Evolutionary conservation across 148 eudicot species (phyloP), one percentile per base, ranked within the genome.

Genomic region (Fagopyrum homotropicum): DNA sequence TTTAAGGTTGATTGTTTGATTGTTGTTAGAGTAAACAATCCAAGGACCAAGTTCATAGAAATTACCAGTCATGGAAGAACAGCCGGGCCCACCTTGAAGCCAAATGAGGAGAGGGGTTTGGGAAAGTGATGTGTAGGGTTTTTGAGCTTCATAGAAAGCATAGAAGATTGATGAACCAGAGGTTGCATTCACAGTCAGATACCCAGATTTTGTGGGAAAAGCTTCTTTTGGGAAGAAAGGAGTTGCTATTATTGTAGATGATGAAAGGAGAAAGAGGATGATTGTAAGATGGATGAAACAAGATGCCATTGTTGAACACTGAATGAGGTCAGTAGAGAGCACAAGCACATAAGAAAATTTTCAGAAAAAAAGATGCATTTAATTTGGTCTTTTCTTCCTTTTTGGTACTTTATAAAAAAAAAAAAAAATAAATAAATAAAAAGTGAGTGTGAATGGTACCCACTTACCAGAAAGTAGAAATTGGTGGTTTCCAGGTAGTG

Each of bases 41-140:
- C 90, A 93, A 0, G 93, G 96, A 6, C 96, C 98, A 54, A 93
- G 86, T 72, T 87, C 98, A 72, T 80, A 89, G 76, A 86, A 89
- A 83, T 93, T 93, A 0, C 86, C 96, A 0, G 79, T 5, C 96
- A 90, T 87, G 76, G 98, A 92, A 12, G 98, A 93, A 79, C 98
- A 93, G 5, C 98, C 98, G 6, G 96, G 96, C 43, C 96, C 91
- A 1, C 97, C 94, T 83, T 93, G 97, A 45, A 93, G 96, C 98
- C 98, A 93, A 29, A 93, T 79, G 72, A 90, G 85, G 72, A 91
- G 86, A 17, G 98, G 93, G 66, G 90, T 89, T 75, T 84, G 22
- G 12, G 82, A 76, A 68, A 85, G 70, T 4, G 85, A 4, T 14
- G 82, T 76, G 72, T 48, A 77, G 54, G 86, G 81, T 1, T 43